A percentile compares a stretch with the other conserved stretches of the same genome.
phyloP scores from a whole-genome alignment of 768 basidiomycete genomes.

The Calvatia gigantea region DNA sequence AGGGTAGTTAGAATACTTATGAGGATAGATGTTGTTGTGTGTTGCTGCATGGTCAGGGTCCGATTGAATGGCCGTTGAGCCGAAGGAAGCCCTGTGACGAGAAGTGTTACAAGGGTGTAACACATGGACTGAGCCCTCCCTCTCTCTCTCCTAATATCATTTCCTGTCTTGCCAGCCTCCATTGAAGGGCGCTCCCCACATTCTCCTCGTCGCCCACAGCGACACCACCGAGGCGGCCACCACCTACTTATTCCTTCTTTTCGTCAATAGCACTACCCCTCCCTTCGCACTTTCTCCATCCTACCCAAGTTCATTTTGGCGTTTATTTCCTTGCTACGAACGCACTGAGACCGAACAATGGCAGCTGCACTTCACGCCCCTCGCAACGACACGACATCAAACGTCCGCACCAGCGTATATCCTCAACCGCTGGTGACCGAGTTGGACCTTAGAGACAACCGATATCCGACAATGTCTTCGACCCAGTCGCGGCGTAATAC shows the following conservation, averaged over 20 bases:
- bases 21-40: background rate
- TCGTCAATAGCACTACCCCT: background rate
- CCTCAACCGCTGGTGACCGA: slow-evolving; percentile 55
- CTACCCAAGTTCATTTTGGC: slow-evolving; percentile 1
- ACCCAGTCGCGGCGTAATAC: slow-evolving; percentile 17
- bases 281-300: slow-evolving; percentile 1
- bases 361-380: slow-evolving; percentile 47
- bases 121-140: background rate
- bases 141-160: background rate
- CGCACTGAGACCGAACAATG: slow-evolving; percentile 29
- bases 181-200: background rate
- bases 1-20: background rate
- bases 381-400: slow-evolving; percentile 34
- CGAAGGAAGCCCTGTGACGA: slow-evolving; percentile 6
- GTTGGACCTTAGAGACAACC: slow-evolving; percentile 60
- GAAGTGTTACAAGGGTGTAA: slow-evolving; percentile 8
- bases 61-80: slow-evolving; percentile 3
- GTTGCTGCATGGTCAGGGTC: slow-evolving; percentile 2
- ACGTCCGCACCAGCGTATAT: slow-evolving; percentile 38
- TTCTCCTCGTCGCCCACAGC: slow-evolving; percentile 12
- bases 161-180: slow-evolving; percentile 6
- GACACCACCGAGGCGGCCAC: background rate
- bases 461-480: slow-evolving; percentile 44
- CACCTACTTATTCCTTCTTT: background rate
- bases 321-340: slow-evolving; percentile 8